These are phyloP conservation scores for Phialocephala subalpina DNA, from an alignment of 2,329 filamentous ascomycete genomes.

Conservation along the genomic window DNA sequence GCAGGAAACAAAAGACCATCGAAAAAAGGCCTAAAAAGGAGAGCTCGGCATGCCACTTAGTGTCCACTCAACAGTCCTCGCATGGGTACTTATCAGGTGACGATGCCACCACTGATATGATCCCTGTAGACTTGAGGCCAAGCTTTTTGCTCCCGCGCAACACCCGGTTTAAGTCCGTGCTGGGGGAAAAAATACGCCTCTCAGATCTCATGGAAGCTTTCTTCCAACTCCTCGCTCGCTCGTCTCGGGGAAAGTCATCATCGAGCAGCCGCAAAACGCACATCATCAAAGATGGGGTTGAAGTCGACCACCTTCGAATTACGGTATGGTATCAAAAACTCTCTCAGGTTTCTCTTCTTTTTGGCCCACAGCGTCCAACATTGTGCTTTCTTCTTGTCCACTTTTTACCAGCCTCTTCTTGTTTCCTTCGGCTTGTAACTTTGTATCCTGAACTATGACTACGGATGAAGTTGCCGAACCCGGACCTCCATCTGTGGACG, in stretches of 20 bases:
- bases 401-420: background rate
- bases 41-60: background rate
- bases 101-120: background rate
- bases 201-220: no score
- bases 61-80: background rate
- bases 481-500: background rate
- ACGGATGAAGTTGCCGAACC: slow-evolving; percentile 12
- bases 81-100: background rate
- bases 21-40: background rate
- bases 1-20: background rate
- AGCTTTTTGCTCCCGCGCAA: slow-evolving; percentile 16
- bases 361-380: background rate
- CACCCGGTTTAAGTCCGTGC: slow-evolving; percentile 11
- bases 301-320: slow-evolving; percentile 12
- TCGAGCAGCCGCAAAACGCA: no score
- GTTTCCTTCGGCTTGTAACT: background rate
- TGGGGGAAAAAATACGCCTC: no score
- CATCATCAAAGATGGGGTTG: slow-evolving; percentile 20
- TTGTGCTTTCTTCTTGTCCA: background rate
- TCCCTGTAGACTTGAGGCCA: slow-evolving; percentile 7
- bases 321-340: background rate
- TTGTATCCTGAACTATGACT: slow-evolving; percentile 15
- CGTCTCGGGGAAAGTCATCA: background rate
- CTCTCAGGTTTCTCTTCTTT: background rate
- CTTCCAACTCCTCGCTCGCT: slow-evolving; percentile 1